phyloP scores from a whole-genome alignment of 75 land plant species.

The Pinus taeda region DNA sequence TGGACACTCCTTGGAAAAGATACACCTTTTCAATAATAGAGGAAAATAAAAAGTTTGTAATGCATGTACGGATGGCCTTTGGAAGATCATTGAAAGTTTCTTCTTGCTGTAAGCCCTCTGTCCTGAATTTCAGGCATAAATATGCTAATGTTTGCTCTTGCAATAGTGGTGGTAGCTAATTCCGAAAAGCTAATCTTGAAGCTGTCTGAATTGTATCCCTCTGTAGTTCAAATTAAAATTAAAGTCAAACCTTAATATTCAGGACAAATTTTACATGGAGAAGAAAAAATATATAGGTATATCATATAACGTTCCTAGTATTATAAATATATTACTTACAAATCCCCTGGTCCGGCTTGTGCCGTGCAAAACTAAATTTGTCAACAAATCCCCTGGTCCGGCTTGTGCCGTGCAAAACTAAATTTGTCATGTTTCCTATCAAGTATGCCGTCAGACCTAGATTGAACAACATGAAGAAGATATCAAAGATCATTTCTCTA shows the following conservation, averaged over 20 bases:
- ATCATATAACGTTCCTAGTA: no score
- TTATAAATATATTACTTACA: constrained; percentile 24
- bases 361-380: no score
- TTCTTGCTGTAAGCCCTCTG: constrained; percentile 48
- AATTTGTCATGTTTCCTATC: constrained; percentile 73
- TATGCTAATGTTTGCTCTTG: constrained; percentile 65
- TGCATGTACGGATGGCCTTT: constrained; percentile 50
- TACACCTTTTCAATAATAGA: constrained; percentile 29
- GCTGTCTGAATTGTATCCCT: constrained; percentile 62
- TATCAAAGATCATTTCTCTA: constrained; percentile 48
- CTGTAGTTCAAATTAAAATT: constrained; percentile 23
- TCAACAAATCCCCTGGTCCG: constrained; percentile 44
- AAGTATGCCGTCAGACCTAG: constrained; percentile 55
- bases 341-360: no score
- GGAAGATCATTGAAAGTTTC: constrained; percentile 50
- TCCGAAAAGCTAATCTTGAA: constrained; percentile 41
- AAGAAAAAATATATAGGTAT: not conserved
- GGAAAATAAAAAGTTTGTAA: constrained; percentile 39
- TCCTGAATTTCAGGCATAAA: constrained; percentile 50
- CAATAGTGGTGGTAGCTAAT: constrained; percentile 45
- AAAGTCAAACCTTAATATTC: no score
- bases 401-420: constrained; percentile 46
- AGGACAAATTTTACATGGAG: no score
- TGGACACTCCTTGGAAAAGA: constrained; percentile 34
- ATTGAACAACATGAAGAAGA: constrained; percentile 47